Base-by-base conservation (phyloP, 2,329 filamentous ascomycete species). In the Lachnellula occidentalis region DNA sequence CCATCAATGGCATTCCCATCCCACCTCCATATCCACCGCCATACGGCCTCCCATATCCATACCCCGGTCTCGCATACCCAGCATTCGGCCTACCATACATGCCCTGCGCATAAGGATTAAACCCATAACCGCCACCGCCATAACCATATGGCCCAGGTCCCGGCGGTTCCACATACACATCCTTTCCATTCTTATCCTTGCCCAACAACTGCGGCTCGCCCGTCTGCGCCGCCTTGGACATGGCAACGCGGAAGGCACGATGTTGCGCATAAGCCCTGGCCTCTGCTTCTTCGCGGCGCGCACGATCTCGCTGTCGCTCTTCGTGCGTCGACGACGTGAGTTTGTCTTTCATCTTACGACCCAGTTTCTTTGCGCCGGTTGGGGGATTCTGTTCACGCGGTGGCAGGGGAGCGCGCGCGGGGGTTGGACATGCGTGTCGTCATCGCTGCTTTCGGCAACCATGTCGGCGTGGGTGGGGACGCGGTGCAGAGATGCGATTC, bases 121-220 rank as follows among this genome's bases (percentile, higher is more conserved):
- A 74, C 21, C 73, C 72, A 58, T 72, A 72, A 7, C 67, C 72
- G 39, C 67, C 66, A 2, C 55, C 56, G 34, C 51, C 54, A 46
- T 65, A 55, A 39, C 53, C 34, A 63, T 67, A 66, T 1, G 17
- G 9, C 19, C 48, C 48, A 3, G 14, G 39, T 24, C 69, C 68
- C 2, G 80, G 79, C 8, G 81, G 79, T 61, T 82, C 77, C 34
- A 85, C 74, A 66, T 80, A 85, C n/a, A 84, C 71, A 52, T 82
- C 77, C 39, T 73, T 71, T 1, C 80, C 79, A 34, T 80, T 67
- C 11, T 65, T 64, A 63, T 84, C 80, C 58, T 76, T 77, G 37
- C 80, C 77, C 0, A 85, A 60, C 12, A 77, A 71, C 58, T 83
- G 80, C 14, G 81, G 80, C 63, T 80, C 68, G 1, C 80, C 80